Base-by-base conservation (phyloP, 2,329 filamentous ascomycete genomes). In the Ophiostoma fasciatum region DNA sequence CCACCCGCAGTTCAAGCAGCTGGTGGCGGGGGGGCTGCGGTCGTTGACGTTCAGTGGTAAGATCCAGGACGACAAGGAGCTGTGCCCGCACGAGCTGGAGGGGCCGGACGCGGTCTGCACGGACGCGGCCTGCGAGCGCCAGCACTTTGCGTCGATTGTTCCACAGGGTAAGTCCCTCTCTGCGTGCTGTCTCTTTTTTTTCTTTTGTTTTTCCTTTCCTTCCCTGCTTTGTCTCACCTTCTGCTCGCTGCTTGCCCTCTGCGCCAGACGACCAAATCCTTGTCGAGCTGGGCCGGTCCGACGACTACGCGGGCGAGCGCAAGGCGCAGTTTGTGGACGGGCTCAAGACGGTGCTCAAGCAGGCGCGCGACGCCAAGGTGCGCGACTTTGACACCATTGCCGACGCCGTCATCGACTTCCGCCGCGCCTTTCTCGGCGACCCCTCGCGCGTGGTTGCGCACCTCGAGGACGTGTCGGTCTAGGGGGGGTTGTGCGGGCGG, bases 1-100 rank as follows among this genome's bases (percentile, higher is more conserved):
- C 53, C 87, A 96, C 52, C 82, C 83, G 22, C 64, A 71, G 35
- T 96, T 77, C 58, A 62, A 66, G 45, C 57, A 78, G 33, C 63
- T 72, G 38, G 75, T 94, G 39, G 54, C 72, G 38, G 79, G 78
- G 43, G 88, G 88, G 29, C 78, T 85, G 51, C 78, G 80, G 52
- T 96, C 90, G 45, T 67, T 92, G 62, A 96, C 87, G 29, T 96
- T 88, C 61, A 94, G 83, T 60, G 82, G 93, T 58, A 78, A 77
- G 47, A 93, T 98, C 57, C 76, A 94, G 53, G 66, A 76, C 18
- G 66, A 73, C 42, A 76, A 71, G 47, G 70, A 72, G 42, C 52
- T 96, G 33, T 98, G 90, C 57, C 78, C 74, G 26, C 78, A 73
- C 49, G 82, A 93, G 56, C 61, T 82, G 43, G 64, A 67, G 32